Conservation (phyloP, 2,329 filamentous ascomycete species). For the Xylariaceae sp. region DNA sequence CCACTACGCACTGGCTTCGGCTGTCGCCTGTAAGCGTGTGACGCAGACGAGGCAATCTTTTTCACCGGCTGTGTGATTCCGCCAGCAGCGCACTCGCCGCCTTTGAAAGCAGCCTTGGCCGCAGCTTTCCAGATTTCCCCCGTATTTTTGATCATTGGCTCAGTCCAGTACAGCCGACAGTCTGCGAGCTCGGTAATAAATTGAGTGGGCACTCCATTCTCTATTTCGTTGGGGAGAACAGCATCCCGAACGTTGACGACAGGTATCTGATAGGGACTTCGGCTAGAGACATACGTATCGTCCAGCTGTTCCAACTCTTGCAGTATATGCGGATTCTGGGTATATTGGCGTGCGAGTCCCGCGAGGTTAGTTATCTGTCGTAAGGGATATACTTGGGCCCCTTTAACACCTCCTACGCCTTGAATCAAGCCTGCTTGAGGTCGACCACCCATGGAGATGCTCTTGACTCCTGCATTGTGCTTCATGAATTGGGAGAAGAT, state of each 20-base stretch:
- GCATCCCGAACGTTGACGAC: constrained; percentile 15
- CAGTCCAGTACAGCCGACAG: constrained; percentile 14
- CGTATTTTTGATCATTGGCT: constrained; percentile 7
- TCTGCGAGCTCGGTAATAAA: constrained; percentile 15
- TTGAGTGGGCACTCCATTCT: constrained; percentile 11
- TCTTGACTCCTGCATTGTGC: constrained; percentile 13
- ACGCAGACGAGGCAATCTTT: constrained; percentile 1
- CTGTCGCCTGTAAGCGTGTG: constrained; percentile 5
- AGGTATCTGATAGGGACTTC: constrained; percentile 9
- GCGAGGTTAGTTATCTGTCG: constrained; percentile 6
- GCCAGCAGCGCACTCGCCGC: constrained; percentile 11
- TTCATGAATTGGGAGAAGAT: constrained; percentile 17
- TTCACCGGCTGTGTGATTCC: constrained; percentile 4
- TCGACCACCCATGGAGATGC: constrained; percentile 15
- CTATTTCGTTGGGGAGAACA: constrained; percentile 6
- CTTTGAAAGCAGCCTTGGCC: constrained; percentile 12
- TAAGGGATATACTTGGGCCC: constrained; percentile 10
- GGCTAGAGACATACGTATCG: constrained; percentile 4
- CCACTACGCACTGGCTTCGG: constrained; percentile 5
- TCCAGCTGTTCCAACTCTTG: constrained; percentile 9
- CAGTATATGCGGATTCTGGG: not conserved
- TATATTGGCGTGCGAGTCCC: constrained; percentile 6
- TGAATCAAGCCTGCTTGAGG: constrained; percentile 7
- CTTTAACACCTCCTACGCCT: constrained; percentile 12
- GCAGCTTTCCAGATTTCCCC: constrained; percentile 17